Conservation (phyloP, 2,329 filamentous ascomycete species). For the Cercospora citrullina region DNA sequence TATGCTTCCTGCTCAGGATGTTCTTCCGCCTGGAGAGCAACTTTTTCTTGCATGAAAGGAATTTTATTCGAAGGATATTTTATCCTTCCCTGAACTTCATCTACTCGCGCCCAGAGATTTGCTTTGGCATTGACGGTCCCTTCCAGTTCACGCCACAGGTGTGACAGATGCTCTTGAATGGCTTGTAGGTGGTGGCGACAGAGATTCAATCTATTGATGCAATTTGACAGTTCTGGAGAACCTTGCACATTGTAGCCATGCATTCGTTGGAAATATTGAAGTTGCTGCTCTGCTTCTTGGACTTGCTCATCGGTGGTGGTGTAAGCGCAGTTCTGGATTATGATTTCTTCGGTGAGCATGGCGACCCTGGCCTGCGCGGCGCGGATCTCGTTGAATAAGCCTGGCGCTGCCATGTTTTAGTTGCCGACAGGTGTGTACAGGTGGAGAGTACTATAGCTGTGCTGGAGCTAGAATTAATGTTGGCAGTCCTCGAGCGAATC, state of each 20-base stretch:
- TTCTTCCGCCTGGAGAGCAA: background rate
- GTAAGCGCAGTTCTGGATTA: background rate
- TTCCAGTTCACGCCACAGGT: background rate
- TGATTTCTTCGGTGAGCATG: background rate
- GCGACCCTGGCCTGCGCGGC: background rate
- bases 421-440: background rate
- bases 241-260: background rate
- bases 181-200: background rate
- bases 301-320: background rate
- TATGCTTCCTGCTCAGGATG: background rate
- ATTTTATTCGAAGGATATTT: background rate
- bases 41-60: background rate
- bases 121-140: background rate
- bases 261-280: background rate
- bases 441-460: background rate
- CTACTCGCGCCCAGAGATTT: background rate
- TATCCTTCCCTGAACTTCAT: background rate
- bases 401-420: background rate
- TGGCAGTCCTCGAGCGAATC: background rate
- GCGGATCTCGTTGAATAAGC: background rate
- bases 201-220: background rate
- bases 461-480: background rate
- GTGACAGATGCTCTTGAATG: background rate
- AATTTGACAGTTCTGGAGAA: background rate
- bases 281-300: background rate